Evolutionary conservation across 352 stramenopile species (phyloP), one percentile per base, ranked within the genome.

Genomic region (Globisporangium lucens): DNA sequence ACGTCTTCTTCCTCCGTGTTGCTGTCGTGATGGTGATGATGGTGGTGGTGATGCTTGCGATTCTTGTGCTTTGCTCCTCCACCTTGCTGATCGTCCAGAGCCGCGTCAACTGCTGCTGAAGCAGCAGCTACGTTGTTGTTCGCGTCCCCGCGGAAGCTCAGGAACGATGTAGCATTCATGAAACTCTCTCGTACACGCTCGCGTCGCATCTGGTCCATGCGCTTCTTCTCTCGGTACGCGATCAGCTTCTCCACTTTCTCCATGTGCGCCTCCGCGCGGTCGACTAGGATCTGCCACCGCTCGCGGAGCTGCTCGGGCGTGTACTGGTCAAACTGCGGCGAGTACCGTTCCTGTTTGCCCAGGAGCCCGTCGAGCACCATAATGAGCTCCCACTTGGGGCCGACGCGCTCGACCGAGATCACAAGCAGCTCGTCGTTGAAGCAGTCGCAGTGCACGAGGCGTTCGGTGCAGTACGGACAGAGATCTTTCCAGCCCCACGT

Each of bases 351-450:
- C 38, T 69, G 72, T 47, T 80, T 88, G 10, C 71, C 74, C 27
- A 90, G 73, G n/a, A 85, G 59, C 7, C 56, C 49, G 63, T 90
- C 82, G 4, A 90, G 71, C 2, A 89, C 56, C n/a, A 73, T 51
- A 63, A 90, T 90, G 29, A 90, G 73, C 20, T 80, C 75, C 82
- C 82, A 90, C 65, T 90, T 90, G 22, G 82, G 71, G 6, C 82
- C 80, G 2, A 89, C 78, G 43, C 75, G 75, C 46, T 87, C 82
- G 15, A 90, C 78, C 1, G 78, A 75, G 36, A 88, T 67, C 46
- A 89, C 77, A 35, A 90, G 67, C 36, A 90, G 38, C 62, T 89
- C 82, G 63, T 90, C 82, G 41, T 89, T 89, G 57, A 89, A 89
- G 64, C 82, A 90, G 68, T 90, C 82, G 60, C 82, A 90, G 52